A percentile compares a stretch with the other conserved stretches of the same genome.
Conservation (phyloP, 257 asterid genomes). For the Prunella vulgaris region DNA sequence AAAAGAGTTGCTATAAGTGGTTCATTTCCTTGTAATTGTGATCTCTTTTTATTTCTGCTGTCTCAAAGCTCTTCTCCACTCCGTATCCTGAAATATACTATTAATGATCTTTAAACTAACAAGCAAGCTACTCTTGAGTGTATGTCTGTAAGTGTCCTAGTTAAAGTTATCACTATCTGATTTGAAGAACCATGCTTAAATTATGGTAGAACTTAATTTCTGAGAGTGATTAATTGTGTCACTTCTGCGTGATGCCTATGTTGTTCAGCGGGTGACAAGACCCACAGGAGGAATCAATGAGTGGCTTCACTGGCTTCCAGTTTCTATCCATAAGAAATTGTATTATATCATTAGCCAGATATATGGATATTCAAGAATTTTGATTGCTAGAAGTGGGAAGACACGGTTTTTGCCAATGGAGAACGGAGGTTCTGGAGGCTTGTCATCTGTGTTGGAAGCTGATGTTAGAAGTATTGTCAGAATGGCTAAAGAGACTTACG, state of each 20-base stretch:
- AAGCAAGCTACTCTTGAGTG: background rate
- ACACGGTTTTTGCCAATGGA: conserved; percentile 37
- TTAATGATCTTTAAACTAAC: conserved; percentile 14
- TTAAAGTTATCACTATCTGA: background rate
- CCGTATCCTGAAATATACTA: conserved; percentile 3
- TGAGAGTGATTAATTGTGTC: conserved; percentile 21
- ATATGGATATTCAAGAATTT: conserved; percentile 30
- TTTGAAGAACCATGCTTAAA: background rate
- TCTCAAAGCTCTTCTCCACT: background rate
- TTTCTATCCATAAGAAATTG: conserved; percentile 73
- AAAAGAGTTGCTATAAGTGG: background rate
- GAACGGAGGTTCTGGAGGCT: conserved; percentile 57
- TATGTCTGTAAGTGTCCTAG: background rate
- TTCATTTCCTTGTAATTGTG: background rate
- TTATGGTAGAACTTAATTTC: background rate
- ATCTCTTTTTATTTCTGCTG: background rate
- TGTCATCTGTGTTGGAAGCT: conserved; percentile 81
- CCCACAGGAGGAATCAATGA: conserved; percentile 96
- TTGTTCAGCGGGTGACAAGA: conserved; percentile 80
- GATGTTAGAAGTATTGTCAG: conserved; percentile 71
- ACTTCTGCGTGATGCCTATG: conserved; percentile 17
- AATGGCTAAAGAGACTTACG: conserved; percentile 79
- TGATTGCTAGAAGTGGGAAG: conserved; percentile 46
- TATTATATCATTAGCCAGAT: conserved; percentile 56
- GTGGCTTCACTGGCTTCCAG: conserved; percentile 94